Conservation (phyloP, 2,329 filamentous ascomycete species). For the Fragosphaeria purpurea region DNA sequence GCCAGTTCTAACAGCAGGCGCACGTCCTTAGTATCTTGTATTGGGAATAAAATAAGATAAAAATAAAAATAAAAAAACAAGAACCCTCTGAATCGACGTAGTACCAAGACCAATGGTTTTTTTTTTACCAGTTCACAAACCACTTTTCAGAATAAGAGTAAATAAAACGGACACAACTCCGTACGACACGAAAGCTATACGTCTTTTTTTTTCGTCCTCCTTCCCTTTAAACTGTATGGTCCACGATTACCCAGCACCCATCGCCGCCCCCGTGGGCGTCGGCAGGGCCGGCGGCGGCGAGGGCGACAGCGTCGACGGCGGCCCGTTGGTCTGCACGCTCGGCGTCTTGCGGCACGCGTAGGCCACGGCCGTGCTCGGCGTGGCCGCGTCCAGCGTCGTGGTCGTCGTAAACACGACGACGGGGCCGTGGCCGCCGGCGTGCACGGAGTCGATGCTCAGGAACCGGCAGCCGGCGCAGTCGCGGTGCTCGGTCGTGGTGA, state of each 20-base stretch:
- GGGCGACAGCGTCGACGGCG: neutral
- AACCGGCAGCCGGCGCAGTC: slow-evolving; percentile 19
- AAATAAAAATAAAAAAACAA: no score
- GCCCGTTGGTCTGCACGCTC: neutral
- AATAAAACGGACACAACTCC: no score
- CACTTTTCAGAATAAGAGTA: no score
- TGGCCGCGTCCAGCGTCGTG: neutral
- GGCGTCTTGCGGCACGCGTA: neutral
- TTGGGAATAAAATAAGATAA: no score
- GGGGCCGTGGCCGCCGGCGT: slow-evolving; percentile 3
- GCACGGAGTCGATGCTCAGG: slow-evolving; percentile 1
- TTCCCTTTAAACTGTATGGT: neutral
- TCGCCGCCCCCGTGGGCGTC: neutral
- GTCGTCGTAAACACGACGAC: slow-evolving; percentile 7
- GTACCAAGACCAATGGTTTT: no score
- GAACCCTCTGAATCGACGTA: no score
- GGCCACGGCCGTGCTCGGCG: neutral
- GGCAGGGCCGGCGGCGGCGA: neutral
- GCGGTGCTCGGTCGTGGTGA: slow-evolving; percentile 14
- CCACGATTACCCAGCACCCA: no score
- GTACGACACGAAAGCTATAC: no score
- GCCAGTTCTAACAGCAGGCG: no score
- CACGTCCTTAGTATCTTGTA: no score
- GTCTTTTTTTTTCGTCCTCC: neutral
- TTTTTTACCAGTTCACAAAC: no score